These are phyloP conservation scores for Colletotrichum musicola DNA, from an alignment of 2,329 filamentous ascomycete species.

Conservation along the genomic window DNA sequence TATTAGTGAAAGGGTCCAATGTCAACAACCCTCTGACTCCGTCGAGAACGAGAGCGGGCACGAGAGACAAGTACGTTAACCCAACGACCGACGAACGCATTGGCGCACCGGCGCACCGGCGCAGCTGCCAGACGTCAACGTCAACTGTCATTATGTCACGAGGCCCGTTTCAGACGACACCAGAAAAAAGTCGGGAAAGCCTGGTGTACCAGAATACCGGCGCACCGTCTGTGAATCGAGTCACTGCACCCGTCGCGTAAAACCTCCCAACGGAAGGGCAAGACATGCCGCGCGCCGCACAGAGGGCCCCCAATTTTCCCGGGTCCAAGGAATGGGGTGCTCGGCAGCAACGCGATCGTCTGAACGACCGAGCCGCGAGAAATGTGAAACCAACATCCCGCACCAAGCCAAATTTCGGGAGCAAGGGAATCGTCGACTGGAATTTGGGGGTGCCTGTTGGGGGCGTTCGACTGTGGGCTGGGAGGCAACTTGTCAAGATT, in stretches of 20 bases:
- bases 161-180: conserved; percentile 8
- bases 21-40: too few species aligned
- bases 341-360: conserved; percentile 27
- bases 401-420: conserved; percentile 14
- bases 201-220: not conserved
- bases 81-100: conserved; percentile 2
- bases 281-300: not conserved
- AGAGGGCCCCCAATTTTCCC: conserved; percentile 27
- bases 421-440: conserved; percentile 8
- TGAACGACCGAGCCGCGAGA: conserved; percentile 14
- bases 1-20: too few species aligned
- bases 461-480: conserved; percentile 9
- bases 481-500: conserved; percentile 36
- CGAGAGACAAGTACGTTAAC: conserved; percentile 16
- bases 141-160: conserved; percentile 24
- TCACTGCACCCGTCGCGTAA: too few species aligned
- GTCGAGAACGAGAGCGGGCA: conserved; percentile 3
- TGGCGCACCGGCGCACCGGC: conserved; percentile 10
- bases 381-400: conserved; percentile 21
- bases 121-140: conserved; percentile 12
- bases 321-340: conserved; percentile 26
- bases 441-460: not conserved
- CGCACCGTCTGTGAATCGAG: too few species aligned
- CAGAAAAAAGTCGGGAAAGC: not conserved
- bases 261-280: too few species aligned